Evolutionary conservation across 106 monocot genomes (phyloP).

Genomic region (Dioscorea zingiberensis): DNA sequence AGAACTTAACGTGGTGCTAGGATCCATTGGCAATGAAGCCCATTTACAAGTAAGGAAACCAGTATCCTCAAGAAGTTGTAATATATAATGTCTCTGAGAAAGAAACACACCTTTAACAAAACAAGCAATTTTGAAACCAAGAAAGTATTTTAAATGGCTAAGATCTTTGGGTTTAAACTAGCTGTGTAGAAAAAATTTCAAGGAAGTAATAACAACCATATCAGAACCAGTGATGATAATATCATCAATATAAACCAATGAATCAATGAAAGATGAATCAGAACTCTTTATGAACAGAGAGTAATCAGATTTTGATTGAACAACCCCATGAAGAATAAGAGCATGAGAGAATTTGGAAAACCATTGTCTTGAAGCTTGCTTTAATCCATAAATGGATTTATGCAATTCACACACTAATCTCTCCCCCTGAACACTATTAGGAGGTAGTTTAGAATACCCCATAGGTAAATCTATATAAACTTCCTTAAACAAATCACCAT

Average conservation of each 20-base stretch:
- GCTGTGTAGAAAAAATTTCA: not conserved
- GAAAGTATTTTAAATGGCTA: not conserved
- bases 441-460: too few species aligned
- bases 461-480: too few species aligned
- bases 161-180: constrained; percentile 5
- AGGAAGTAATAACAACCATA: not conserved
- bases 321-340: too few species aligned
- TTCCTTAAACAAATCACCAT: too few species aligned
- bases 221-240: not conserved
- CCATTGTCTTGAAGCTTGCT: too few species aligned
- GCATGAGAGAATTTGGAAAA: too few species aligned
- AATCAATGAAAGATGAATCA: too few species aligned
- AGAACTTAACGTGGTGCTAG: too few species aligned
- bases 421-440: too few species aligned
- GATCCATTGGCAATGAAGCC: not conserved
- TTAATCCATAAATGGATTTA: too few species aligned
- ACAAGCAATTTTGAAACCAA: not conserved
- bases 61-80: not conserved
- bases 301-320: not conserved
- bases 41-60: not conserved
- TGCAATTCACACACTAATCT: too few species aligned
- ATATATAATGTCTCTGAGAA: not conserved
- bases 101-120: not conserved
- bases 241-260: not conserved
- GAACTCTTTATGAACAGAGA: not conserved